These are phyloP conservation scores for Ustilago cynodontis DNA, from an alignment of 1,284 basidiomycete genomes.

Conservation along the genomic window DNA sequence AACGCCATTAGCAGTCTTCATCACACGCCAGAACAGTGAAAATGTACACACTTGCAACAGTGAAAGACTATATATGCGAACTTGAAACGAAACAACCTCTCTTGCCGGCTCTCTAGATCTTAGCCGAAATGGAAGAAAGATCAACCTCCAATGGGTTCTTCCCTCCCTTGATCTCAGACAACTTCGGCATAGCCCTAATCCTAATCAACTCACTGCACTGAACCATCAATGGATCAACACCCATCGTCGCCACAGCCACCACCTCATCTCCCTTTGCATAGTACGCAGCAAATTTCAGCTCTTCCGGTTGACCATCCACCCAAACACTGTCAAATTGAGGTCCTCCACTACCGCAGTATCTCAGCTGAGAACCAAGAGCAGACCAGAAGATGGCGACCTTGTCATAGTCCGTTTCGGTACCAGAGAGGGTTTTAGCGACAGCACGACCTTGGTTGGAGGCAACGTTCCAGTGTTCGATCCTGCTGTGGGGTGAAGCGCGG, in stretches of 20 bases:
- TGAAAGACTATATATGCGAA: too few relatives aligned
- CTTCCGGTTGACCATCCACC: slow-evolving; percentile 81
- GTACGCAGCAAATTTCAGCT: slow-evolving; percentile 78
- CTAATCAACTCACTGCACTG: slow-evolving; percentile 85
- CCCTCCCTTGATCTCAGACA: slow-evolving; percentile 78
- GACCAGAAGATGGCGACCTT: slow-evolving; percentile 91
- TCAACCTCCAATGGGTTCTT: slow-evolving; percentile 66
- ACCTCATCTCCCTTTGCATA: slow-evolving; percentile 83
- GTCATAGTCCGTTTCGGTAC: slow-evolving; percentile 72
- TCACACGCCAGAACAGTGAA: too few relatives aligned
- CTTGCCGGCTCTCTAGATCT: too few relatives aligned
- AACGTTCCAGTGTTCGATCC: slow-evolving; percentile 94
- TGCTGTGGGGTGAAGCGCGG: slow-evolving; percentile 72
- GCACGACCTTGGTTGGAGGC: slow-evolving; percentile 87
- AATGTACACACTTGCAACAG: too few relatives aligned
- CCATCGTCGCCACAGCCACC: slow-evolving; percentile 87
- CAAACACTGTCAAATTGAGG: slow-evolving; percentile 79
- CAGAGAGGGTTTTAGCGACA: slow-evolving; percentile 76
- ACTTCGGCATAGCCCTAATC: slow-evolving; percentile 82
- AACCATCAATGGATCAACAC: slow-evolving; percentile 83
- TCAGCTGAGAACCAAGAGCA: slow-evolving; percentile 79
- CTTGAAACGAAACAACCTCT: too few relatives aligned
- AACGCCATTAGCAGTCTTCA: too few relatives aligned
- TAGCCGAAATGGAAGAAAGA: slow-evolving; percentile 30
- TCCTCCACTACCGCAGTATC: slow-evolving; percentile 82